Conservation (phyloP, 2,329 filamentous ascomycete genomes). For the Nigrospora oryzae region DNA sequence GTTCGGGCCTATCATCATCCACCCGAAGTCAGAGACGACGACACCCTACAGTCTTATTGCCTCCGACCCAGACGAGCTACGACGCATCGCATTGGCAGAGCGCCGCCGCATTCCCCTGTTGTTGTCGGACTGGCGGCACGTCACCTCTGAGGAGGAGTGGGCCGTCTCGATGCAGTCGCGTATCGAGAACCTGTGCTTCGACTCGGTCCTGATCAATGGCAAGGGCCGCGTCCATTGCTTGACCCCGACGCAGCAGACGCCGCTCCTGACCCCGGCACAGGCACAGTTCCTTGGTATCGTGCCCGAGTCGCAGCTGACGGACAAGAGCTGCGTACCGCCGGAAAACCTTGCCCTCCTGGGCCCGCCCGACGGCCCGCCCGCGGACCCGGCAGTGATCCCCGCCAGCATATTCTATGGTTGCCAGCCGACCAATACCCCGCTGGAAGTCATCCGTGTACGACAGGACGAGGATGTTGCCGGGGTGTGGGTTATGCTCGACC, state of each 20-base stretch:
- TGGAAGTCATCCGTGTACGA: constrained; percentile 34
- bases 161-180: constrained; percentile 33
- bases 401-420: constrained; percentile 37
- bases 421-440: constrained; percentile 29
- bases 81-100: constrained; percentile 41
- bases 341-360: constrained; percentile 28
- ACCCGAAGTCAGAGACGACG: constrained; percentile 18
- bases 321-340: constrained; percentile 26
- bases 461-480: constrained; percentile 4
- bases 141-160: constrained; percentile 39
- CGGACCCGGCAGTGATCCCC: constrained; percentile 29
- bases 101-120: constrained; percentile 35
- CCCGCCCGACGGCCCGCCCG: constrained; percentile 5
- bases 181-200: constrained; percentile 47
- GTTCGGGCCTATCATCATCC: constrained; percentile 47
- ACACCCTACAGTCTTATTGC: constrained; percentile 44
- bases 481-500: constrained; percentile 42
- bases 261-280: constrained; percentile 8
- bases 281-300: constrained; percentile 8
- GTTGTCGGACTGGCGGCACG: constrained; percentile 47
- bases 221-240: constrained; percentile 48
- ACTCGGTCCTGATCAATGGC: constrained; percentile 54
- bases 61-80: constrained; percentile 24
- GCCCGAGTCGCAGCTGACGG: background rate
- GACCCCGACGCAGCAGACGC: constrained; percentile 31